These are phyloP conservation scores for Petasospora rhodanensis DNA, from an alignment of 1,139 yeast species.

Conservation along the genomic window DNA sequence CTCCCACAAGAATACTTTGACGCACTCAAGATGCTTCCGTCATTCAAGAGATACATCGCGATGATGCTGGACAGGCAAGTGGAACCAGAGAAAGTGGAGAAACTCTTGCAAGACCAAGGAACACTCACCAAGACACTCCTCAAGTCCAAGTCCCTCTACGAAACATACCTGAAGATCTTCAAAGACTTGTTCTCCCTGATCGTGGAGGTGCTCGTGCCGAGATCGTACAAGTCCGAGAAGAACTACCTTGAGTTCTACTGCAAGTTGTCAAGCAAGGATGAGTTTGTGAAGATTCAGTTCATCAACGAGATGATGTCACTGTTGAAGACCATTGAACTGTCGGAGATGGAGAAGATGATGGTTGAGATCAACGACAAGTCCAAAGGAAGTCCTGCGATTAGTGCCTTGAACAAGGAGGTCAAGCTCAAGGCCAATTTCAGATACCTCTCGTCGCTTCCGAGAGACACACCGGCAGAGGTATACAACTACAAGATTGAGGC, in stretches of 20 bases:
- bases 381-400: no score
- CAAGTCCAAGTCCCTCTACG: slow-evolving; percentile 8
- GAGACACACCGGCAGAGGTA: slow-evolving; percentile 3
- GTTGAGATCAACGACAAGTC: slow-evolving; percentile 7
- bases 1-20: slow-evolving; percentile 25
- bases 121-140: slow-evolving; percentile 27
- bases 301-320: slow-evolving; percentile 18
- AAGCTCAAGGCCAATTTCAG: slow-evolving; percentile 12
- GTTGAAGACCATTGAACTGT: slow-evolving; percentile 12
- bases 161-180: slow-evolving; percentile 7
- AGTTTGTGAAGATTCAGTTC: slow-evolving; percentile 20
- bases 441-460: neutral
- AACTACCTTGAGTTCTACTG: slow-evolving; percentile 20
- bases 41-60: slow-evolving; percentile 22
- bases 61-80: slow-evolving; percentile 7
- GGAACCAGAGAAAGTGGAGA: slow-evolving; percentile 4
- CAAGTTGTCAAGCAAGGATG: slow-evolving; percentile 22
- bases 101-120: slow-evolving; percentile 21
- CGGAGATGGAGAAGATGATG: slow-evolving; percentile 10
- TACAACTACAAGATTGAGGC: slow-evolving; percentile 22
- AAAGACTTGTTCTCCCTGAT: slow-evolving; percentile 17
- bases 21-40: slow-evolving; percentile 21
- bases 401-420: no score
- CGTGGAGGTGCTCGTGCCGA: slow-evolving; percentile 15
- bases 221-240: slow-evolving; percentile 8